A percentile compares a stretch with the other conserved stretches of the same genome.
Evolutionary conservation across 345 rosid species (phyloP).

Genomic region (Dovyalis caffra): DNA sequence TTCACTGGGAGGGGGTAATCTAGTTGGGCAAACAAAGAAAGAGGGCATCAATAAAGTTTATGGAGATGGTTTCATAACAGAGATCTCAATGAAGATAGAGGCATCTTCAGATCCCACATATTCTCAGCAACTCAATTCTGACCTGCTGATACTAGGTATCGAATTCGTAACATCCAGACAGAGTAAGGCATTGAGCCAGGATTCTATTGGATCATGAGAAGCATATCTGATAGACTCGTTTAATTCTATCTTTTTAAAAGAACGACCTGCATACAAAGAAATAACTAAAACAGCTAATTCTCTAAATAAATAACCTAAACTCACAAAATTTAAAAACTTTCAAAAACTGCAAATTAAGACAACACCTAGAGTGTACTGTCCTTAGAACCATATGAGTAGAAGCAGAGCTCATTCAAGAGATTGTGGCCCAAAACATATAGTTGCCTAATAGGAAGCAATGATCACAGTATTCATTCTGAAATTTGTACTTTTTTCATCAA

Average conservation of each 20-base stretch:
- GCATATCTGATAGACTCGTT: slow-evolving; percentile 91
- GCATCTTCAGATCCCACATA: slow-evolving; percentile 5
- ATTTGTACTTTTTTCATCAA: background rate
- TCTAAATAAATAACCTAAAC: background rate
- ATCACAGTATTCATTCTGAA: background rate
- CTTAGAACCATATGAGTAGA: background rate
- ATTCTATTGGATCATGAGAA: slow-evolving; percentile 91
- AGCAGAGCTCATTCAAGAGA: background rate
- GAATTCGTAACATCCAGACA: slow-evolving; percentile 81
- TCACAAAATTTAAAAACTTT: background rate
- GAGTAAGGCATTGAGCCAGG: slow-evolving; percentile 87
- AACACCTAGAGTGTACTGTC: background rate
- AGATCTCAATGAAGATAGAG: slow-evolving; percentile 1
- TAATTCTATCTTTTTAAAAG: slow-evolving; percentile 89
- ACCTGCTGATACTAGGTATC: slow-evolving; percentile 74
- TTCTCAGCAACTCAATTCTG: slow-evolving; percentile 12
- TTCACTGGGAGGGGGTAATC: slow-evolving; percentile 76
- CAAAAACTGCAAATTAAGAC: background rate
- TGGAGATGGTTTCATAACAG: background rate
- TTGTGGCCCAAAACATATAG: background rate
- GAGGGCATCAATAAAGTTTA: slow-evolving; percentile 9
- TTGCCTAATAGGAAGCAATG: background rate
- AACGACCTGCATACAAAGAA: slow-evolving; percentile 54
- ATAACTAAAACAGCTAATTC: slow-evolving; percentile 11
- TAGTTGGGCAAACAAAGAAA: slow-evolving; percentile 27